Evolutionary conservation across 345 rosid genomes (phyloP), one percentile per base, ranked within the genome.

Genomic region (Brassica nigra): DNA sequence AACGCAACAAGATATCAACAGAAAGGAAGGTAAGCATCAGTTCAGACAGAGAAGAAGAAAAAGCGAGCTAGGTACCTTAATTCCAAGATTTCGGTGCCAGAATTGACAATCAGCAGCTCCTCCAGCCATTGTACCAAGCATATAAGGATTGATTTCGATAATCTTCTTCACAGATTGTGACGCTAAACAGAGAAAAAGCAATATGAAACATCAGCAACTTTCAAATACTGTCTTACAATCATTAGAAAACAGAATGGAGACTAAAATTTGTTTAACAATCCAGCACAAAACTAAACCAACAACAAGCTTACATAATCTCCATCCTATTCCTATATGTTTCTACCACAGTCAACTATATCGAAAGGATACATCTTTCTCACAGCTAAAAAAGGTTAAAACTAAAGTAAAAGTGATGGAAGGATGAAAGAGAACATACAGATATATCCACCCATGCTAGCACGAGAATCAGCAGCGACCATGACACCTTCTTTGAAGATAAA

Each of bases 381-480:
- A 18, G 0, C 18, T 18, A 18, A 18, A 18, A 18, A 18, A 18
- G 18, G 18, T 18, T 18, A 18, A 18, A 18, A 18, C 18, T 18
- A 18, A 18, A 18, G 18, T 18, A 0, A 18, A 18, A 18, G 18
- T 18, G 18, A 18, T 18, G 18, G 18, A 29, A 30, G 8, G 31
- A 23, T 36, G 81, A 20, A 68, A 42, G 81, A 20, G 67, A 71
- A 82, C 91, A 74, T 90, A 96, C 98, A 96, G 59, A 93, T 92
- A 82, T 93, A 96, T 82, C 97, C 98, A 82, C 99, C 99, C 99
- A 96, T 93, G 95, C 97, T 93, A 77, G 99, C 99, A 78, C 98
- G 87, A 68, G 99, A 93, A 88, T 96, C 99, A 78, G 98, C 97
- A 73, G 98, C 99, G 36, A 96, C 99, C 89, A 93, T 96, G 31